Base-by-base conservation (phyloP, 441 rosid genomes). In the Pelargonium cotyledonis region DNA sequence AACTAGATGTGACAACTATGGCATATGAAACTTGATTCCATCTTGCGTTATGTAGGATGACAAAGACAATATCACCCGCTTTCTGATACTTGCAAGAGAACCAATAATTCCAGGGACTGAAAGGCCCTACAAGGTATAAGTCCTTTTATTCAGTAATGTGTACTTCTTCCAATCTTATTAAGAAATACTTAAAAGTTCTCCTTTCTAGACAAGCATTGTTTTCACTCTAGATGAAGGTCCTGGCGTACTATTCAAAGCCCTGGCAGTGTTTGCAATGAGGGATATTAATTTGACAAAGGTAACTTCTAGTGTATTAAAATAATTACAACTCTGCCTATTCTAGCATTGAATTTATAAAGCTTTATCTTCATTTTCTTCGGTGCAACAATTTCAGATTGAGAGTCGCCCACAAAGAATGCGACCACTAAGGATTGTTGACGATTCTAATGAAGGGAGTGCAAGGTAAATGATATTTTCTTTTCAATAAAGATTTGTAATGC, bases 141-240 rank as follows among this genome's bases (percentile, higher is more conserved):
- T 65, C 41, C 35, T 66, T 55, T 73, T 11, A 15, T 68, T 65
- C 70, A 68, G 19, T 4, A 10, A 19, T 62, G 1, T 10, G 38
- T 21, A 19, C 1, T 7, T 11, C 21, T 64, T 68, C 69, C 23
- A 63, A 8, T 44, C 21, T 10, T 47, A 16, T 8, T 3, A 47
- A 5, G 11, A 31, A 72, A 68, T 23, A 65, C 64, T 72, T 57
- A 58, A 29, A 40, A 72, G 11, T 63, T 15, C 46, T 35, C 53
- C 70, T 63, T 61, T 21, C 66, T 82, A 95, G 99, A 95, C 97
- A 7, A 91, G 97, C 79, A 90, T 95, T 47, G 99, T 89, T 77
- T 95, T 90, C 84, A 77, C 96, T 46, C 78, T 95, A 8, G 96
- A 91, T 78, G 96, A 90, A 80, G 99, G 99, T 71, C 91, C 96